Evolutionary conservation across 2,329 filamentous ascomycete species (phyloP).

Genomic region (Monosporascus ibericus): DNA sequence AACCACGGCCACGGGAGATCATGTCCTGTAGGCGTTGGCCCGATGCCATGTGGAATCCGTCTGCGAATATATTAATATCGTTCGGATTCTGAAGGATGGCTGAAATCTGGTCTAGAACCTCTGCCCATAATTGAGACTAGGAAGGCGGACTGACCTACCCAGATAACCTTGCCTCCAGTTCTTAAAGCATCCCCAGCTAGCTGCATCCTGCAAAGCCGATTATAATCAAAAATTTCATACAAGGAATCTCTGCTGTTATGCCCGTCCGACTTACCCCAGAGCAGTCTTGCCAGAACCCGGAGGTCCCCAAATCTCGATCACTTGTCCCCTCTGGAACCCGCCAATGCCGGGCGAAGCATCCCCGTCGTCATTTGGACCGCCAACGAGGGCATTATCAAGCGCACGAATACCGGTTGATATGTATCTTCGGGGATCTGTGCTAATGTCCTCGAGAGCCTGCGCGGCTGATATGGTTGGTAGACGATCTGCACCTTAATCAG

Average conservation of each 20-base stretch:
- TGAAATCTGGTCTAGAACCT: slow-evolving; percentile 3
- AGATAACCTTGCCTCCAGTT: slow-evolving; percentile 60
- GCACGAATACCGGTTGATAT: slow-evolving; percentile 50
- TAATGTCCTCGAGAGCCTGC: slow-evolving; percentile 59
- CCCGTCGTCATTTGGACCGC: slow-evolving; percentile 11
- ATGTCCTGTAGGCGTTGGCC: slow-evolving; percentile 29
- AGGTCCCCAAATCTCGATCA: slow-evolving; percentile 85
- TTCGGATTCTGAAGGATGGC: background rate
- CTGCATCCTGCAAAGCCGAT: slow-evolving; percentile 54
- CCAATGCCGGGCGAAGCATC: slow-evolving; percentile 23
- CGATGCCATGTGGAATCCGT: slow-evolving; percentile 41
- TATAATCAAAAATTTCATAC: slow-evolving; percentile 3
- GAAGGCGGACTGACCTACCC: slow-evolving; percentile 56
- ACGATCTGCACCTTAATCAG: slow-evolving; percentile 49
- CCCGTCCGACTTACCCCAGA: slow-evolving; percentile 55
- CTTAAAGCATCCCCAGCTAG: slow-evolving; percentile 58
- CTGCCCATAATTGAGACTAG: background rate
- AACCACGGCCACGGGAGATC: slow-evolving; percentile 6
- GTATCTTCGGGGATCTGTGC: slow-evolving; percentile 41
- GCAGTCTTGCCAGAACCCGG: slow-evolving; percentile 81
- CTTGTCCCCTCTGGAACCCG: slow-evolving; percentile 68
- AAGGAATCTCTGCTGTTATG: background rate
- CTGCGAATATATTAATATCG: slow-evolving; percentile 15
- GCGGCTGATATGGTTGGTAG: slow-evolving; percentile 73
- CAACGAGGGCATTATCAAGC: slow-evolving; percentile 45